A percentile compares a stretch with the other conserved stretches of the same genome.
Conservation (phyloP, 2,329 filamentous ascomycete species). For the Talaromyces verruculosus region DNA sequence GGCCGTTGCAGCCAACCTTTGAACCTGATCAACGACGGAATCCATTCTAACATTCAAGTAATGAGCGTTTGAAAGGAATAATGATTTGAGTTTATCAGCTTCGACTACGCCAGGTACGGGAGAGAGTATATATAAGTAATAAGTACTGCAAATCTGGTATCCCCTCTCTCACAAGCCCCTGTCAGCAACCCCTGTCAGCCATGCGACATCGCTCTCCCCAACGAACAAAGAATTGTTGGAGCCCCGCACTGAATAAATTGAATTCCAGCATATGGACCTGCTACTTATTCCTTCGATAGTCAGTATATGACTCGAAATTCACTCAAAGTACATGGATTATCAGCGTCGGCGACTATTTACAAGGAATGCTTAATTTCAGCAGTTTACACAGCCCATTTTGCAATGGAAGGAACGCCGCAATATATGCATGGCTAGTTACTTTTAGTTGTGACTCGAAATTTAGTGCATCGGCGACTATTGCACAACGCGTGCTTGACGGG, state of each 20-base stretch:
- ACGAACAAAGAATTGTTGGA: background rate
- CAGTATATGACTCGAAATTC: background rate
- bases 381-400: background rate
- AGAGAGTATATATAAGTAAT: no score
- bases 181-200: no score
- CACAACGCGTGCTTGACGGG: background rate
- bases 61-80: background rate
- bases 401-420: background rate
- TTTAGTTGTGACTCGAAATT: background rate
- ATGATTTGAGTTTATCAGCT: background rate
- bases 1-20: conserved; percentile 14
- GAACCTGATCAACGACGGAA: conserved; percentile 22
- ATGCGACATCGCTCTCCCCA: background rate
- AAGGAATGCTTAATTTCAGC: background rate
- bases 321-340: background rate
- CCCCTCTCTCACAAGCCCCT: no score
- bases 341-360: background rate
- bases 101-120: background rate
- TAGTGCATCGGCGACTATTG: background rate
- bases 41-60: conserved; percentile 2
- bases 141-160: no score
- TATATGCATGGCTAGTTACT: background rate
- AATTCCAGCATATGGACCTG: background rate
- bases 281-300: background rate
- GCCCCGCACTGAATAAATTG: background rate